A percentile compares a stretch with the other conserved stretches of the same genome.
These are phyloP conservation scores for Boechera retrofracta DNA, from an alignment of 345 rosid genomes.

Conservation along the genomic window DNA sequence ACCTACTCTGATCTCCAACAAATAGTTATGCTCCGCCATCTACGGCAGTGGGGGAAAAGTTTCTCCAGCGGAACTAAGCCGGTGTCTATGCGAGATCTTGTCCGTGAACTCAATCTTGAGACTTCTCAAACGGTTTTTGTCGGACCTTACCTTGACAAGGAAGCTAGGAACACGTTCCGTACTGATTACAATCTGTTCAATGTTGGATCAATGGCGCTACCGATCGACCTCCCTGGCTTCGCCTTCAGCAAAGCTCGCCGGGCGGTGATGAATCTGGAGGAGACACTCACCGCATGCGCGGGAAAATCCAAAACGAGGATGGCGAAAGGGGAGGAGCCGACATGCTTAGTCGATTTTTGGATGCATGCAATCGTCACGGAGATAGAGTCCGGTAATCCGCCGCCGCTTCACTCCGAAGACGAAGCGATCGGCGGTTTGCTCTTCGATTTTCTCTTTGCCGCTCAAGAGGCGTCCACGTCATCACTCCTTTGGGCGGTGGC, in stretches of 20 bases:
- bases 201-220: slow-evolving; percentile 70
- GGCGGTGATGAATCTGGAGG: slow-evolving; percentile 63
- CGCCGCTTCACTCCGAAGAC: slow-evolving; percentile 56
- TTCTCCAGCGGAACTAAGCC: slow-evolving; percentile 34
- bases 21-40: slow-evolving; percentile 61
- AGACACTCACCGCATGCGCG: slow-evolving; percentile 55
- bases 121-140: slow-evolving; percentile 88
- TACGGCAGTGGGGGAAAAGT: slow-evolving; percentile 55
- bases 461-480: slow-evolving; percentile 92
- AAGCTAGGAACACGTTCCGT: slow-evolving; percentile 51
- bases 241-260: slow-evolving; percentile 68
- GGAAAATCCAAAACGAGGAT: slow-evolving; percentile 59
- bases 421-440: slow-evolving; percentile 66
- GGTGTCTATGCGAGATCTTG: slow-evolving; percentile 53
- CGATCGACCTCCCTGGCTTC: slow-evolving; percentile 73
- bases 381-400: slow-evolving; percentile 40
- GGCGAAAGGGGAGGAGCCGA: slow-evolving; percentile 60
- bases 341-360: slow-evolving; percentile 80
- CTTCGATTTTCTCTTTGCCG: slow-evolving; percentile 82
- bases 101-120: slow-evolving; percentile 78
- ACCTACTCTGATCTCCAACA: slow-evolving; percentile 78
- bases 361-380: slow-evolving; percentile 65
- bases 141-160: slow-evolving; percentile 61
- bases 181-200: slow-evolving; percentile 75
- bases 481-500: slow-evolving; percentile 81